These are phyloP conservation scores for Pseudogymnoascus sp. DNA, from an alignment of 2,329 filamentous ascomycete species.

Conservation along the genomic window DNA sequence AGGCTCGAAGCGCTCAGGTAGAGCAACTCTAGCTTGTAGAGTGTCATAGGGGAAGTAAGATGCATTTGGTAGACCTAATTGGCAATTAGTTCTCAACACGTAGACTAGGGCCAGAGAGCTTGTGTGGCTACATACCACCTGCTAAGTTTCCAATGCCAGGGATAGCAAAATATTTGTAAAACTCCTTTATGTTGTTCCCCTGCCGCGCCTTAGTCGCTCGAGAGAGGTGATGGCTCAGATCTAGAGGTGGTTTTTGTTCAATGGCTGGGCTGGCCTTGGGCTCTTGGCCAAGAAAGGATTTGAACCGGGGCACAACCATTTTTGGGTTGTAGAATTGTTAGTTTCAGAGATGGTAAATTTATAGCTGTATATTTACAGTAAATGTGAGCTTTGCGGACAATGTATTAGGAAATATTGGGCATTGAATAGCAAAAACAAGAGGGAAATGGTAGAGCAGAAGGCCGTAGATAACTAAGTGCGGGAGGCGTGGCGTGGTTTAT, in stretches of 20 bases:
- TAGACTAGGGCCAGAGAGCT: background rate
- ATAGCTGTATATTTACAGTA: background rate
- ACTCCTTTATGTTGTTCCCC: conserved; percentile 64
- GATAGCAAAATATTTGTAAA: conserved; percentile 76
- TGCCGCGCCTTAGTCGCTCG: conserved; percentile 56
- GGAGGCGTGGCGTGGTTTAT: background rate
- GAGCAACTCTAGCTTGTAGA: conserved; percentile 71
- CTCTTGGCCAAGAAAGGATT: background rate
- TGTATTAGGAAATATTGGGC: background rate
- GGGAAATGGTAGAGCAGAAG: background rate
- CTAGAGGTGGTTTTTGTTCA: conserved; percentile 44
- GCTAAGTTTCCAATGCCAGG: conserved; percentile 56
- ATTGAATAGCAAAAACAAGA: background rate
- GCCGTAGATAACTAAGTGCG: background rate
- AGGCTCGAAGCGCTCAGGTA: conserved; percentile 61
- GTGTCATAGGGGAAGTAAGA: conserved; percentile 87
- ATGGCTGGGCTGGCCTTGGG: background rate
- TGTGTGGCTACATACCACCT: conserved; percentile 42
- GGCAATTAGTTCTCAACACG: conserved; percentile 10
- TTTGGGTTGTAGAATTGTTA: background rate
- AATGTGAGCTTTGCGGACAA: background rate
- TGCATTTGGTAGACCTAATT: conserved; percentile 66
- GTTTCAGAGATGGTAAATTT: background rate
- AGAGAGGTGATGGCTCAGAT: conserved; percentile 75
- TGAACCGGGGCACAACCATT: background rate